Percentiles rank a stretch among this genome's conserved stretches.
Evolutionary conservation across 441 rosid genomes (phyloP).

Genomic region (Gossypium aridum): DNA sequence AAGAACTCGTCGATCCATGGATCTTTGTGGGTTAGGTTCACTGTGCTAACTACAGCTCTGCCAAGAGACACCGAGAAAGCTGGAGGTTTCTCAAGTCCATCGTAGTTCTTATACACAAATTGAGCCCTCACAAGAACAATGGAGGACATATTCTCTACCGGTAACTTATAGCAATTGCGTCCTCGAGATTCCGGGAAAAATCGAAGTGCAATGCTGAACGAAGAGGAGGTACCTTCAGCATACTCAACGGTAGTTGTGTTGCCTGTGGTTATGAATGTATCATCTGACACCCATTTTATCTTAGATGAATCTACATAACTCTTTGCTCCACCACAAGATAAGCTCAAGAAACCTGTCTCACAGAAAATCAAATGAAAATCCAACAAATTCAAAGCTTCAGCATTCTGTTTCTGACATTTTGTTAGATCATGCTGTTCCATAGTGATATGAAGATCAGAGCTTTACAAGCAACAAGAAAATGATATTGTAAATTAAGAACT

Average conservation of each 20-base stretch:
- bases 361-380: not conserved
- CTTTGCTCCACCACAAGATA: constrained; percentile 63
- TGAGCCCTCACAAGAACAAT: constrained; percentile 58
- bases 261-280: constrained; percentile 47
- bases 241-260: constrained; percentile 35
- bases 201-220: constrained; percentile 36
- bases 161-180: constrained; percentile 57
- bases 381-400: not conserved
- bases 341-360: constrained; percentile 76
- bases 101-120: constrained; percentile 73
- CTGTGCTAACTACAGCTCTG: constrained; percentile 43
- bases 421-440: not conserved
- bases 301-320: constrained; percentile 41
- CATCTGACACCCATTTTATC: constrained; percentile 66
- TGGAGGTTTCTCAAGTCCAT: constrained; percentile 60
- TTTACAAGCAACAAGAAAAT: not conserved
- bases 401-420: not conserved
- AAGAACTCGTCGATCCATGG: constrained; percentile 82
- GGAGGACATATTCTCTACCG: constrained; percentile 44
- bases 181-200: constrained; percentile 47
- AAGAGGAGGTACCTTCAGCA: constrained; percentile 27
- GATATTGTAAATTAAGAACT: not conserved
- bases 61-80: constrained; percentile 63
- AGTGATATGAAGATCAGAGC: not conserved
- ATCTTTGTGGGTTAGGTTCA: constrained; percentile 58